Percentiles rank a stretch among this genome's conserved stretches.
phyloP scores from a whole-genome alignment of 2,329 filamentous ascomycete genomes.

The Plenodomus biglobosus region DNA sequence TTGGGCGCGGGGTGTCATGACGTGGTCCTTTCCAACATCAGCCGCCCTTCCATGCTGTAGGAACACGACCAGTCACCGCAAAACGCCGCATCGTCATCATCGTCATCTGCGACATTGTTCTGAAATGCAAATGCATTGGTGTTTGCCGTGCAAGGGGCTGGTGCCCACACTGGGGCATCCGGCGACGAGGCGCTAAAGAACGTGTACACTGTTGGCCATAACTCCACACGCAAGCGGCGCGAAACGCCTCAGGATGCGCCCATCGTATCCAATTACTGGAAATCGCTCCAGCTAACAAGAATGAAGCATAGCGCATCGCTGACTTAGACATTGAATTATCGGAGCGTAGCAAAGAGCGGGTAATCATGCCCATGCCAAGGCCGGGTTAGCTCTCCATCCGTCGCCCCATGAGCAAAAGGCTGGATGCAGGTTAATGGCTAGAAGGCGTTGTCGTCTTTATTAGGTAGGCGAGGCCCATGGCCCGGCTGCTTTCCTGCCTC shows the following conservation, averaged over 20 bases:
- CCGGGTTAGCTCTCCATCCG: slow-evolving; percentile 12
- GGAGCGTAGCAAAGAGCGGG: slow-evolving; percentile 8
- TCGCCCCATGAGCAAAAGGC: slow-evolving; percentile 6
- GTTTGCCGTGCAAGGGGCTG: not conserved
- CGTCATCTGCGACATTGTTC: not conserved
- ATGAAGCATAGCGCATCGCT: slow-evolving; percentile 10
- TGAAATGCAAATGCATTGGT: not conserved
- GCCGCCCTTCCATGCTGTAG: not conserved
- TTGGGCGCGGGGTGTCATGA: not conserved
- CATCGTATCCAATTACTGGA: slow-evolving; percentile 7
- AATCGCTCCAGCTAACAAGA: slow-evolving; percentile 5
- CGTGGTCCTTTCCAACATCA: not conserved
- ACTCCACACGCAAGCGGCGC: slow-evolving; percentile 6
- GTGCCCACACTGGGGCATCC: too few relatives aligned
- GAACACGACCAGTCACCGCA: not conserved
- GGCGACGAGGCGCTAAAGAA: slow-evolving; percentile 5
- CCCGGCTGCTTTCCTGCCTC: slow-evolving; percentile 7
- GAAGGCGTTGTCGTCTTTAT: slow-evolving; percentile 14
- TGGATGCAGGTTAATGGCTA: slow-evolving; percentile 11
- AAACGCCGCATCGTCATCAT: not conserved
- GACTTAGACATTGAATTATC: slow-evolving; percentile 3
- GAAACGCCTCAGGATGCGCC: slow-evolving; percentile 2
- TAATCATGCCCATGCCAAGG: slow-evolving; percentile 13
- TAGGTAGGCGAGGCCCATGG: slow-evolving; percentile 15
- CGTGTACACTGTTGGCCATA: not conserved